Evolutionary conservation across 805 yeast genomes (phyloP), one percentile per base, ranked within the genome.

Genomic region (Zygosaccharomyces gambellarensis): DNA sequence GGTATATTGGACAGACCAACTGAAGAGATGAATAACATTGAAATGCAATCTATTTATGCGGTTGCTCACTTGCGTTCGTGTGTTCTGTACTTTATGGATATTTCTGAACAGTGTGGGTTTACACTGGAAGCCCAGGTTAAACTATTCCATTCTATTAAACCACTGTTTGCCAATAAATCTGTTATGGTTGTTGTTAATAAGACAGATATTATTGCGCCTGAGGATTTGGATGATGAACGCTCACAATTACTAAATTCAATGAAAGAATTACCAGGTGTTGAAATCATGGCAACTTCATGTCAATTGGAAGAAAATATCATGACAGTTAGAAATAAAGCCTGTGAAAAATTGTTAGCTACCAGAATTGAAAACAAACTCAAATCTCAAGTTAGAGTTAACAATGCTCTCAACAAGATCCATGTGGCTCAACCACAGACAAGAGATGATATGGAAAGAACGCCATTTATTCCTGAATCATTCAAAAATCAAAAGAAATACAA

Each of bases 11-110:
- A 94, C 72, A 83, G 98, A 71, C 99, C 99, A 52, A 90, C 97
- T 40, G 99, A 94, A 72, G 99, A 94, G 69, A 94, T 94, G 99
- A 94, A 94, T 77, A 94, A 94, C 73, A 94, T 94, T 71, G 99
- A 94, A 76, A 94, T 94, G 99, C 99, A 94, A 76, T 87, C 96
- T 45, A 94, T 94, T 65, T 94, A 94, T 65, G 99, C 99, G 54
- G 90, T 94, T 77, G 99, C 99, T 30, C 99, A 94, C 72, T 81
- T 94, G 71, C 82, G 98, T 69, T 90, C 98, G 27, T 88, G 97
- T 70, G 96, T 94, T 40, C 73, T 94, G 65, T 94, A 94, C 75
- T 94, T 94, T 68, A 94, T 94, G 99, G 99, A 94, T 77, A 78
- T 92, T 60, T 87, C 96, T 30, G 99, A 94, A 76, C 98, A 92